Evolutionary conservation across 2,329 filamentous ascomycete species (phyloP), one percentile per base, ranked within the genome.

Genomic region (Sphaerulina vaccinii): DNA sequence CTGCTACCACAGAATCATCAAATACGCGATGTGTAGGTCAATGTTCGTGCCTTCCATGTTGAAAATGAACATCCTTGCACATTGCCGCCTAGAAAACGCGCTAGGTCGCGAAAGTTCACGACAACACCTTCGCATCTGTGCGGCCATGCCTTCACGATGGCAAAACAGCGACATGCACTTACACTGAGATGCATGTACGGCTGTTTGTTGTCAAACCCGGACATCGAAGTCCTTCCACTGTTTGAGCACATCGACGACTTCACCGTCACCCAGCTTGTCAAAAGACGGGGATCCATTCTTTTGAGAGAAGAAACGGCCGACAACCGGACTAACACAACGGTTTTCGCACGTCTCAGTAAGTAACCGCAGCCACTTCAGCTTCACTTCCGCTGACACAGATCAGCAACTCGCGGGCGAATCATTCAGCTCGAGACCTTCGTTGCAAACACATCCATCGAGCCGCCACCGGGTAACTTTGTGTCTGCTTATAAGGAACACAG

Each of bases 101-200:
- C n/a, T n/a, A n/a, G n/a, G n/a, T n/a, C n/a, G n/a, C n/a, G n/a
- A n/a, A n/a, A n/a, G n/a, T n/a, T n/a, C n/a, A n/a, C n/a, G n/a
- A n/a, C n/a, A n/a, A n/a, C n/a, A n/a, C n/a, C n/a, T n/a, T n/a
- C n/a, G n/a, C n/a, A n/a, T n/a, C n/a, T n/a, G n/a, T n/a, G n/a
- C n/a, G 16, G 19, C 11, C 27, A 36, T 36, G 43, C 18, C 43
- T 18, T 3, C 21, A 32, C 9, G 19, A 38, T 46, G 43, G 33
- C 19, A 37, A 11, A 6, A 11, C 24, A 27, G 7, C 19, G 23
- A 23, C 21, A 15, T 21, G n/a, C 43, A 35, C 9, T 46, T 24
- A 32, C 15, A 36, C 43, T 37, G 43, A 29, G 46, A 10, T 49
- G 46, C 37, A 49, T 49, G 45, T 47, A 37, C 33, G 32, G 44